phyloP scores from a whole-genome alignment of 2,329 filamentous ascomycete genomes.

The Cordyceps javanica region DNA sequence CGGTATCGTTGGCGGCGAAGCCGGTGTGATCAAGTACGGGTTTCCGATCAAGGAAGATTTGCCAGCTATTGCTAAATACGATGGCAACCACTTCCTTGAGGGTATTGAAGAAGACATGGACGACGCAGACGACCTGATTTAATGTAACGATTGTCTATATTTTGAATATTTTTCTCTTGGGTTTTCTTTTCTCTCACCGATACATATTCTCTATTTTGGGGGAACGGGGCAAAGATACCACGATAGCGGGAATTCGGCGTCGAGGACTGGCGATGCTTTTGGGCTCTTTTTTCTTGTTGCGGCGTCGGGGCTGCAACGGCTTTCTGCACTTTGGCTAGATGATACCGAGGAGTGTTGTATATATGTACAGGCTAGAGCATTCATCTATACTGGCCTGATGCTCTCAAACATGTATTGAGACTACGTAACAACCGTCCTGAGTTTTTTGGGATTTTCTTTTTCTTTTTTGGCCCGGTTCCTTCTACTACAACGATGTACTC shows the following conservation, averaged over 20 bases:
- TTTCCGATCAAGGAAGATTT: slow-evolving; percentile 13
- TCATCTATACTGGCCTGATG: neutral
- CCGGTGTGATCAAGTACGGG: slow-evolving; percentile 3
- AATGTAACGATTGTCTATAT: neutral
- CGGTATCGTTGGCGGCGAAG: slow-evolving; percentile 12
- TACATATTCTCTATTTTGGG: neutral
- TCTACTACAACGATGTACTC: neutral
- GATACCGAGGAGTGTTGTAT: neutral
- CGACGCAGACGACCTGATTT: slow-evolving; percentile 3
- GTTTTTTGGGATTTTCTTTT: too few relatives aligned
- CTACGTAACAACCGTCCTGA: neutral
- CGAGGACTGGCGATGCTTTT: neutral
- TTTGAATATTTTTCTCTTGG: neutral
- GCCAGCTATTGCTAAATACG: slow-evolving; percentile 8
- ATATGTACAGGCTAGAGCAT: neutral
- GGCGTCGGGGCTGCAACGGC: neutral
- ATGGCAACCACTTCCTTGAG: slow-evolving; percentile 9
- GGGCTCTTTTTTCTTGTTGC: neutral
- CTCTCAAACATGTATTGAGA: neutral
- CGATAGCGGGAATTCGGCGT: neutral
- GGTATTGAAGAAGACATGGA: slow-evolving; percentile 11
- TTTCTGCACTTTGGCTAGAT: neutral
- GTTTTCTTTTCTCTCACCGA: neutral
- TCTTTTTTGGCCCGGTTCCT: neutral
- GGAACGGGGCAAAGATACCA: neutral